phyloP scores from a whole-genome alignment of 2,329 filamentous ascomycete genomes.

The Fusarium lateritium region DNA sequence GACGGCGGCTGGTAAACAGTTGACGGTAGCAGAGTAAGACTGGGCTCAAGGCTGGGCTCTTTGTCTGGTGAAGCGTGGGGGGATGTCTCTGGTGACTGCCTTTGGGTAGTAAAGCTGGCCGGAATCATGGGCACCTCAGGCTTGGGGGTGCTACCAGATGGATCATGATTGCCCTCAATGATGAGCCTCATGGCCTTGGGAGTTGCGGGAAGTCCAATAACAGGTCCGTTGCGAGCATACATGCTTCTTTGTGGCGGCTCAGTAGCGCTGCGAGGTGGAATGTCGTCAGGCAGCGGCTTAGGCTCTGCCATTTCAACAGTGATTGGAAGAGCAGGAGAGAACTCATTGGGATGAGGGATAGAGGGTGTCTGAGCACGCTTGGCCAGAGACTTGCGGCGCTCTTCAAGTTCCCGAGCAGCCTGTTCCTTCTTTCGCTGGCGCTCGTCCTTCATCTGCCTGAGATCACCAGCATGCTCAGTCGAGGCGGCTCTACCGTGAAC shows the following conservation, averaged over 20 bases:
- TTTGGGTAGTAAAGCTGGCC: conserved; percentile 58
- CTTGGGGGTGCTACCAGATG: conserved; percentile 54
- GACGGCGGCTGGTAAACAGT: conserved; percentile 72
- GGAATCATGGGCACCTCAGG: conserved; percentile 72
- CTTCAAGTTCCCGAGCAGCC: conserved; percentile 88
- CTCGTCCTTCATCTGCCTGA: conserved; percentile 71
- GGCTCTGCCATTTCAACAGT: conserved; percentile 62
- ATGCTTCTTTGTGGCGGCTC: conserved; percentile 70
- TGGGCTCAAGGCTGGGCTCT: conserved; percentile 46
- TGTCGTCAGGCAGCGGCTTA: conserved; percentile 57
- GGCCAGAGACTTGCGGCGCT: conserved; percentile 86
- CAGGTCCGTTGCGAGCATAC: conserved; percentile 64
- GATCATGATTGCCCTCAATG: conserved; percentile 71
- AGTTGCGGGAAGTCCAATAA: conserved; percentile 88
- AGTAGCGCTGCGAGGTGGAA: conserved; percentile 74
- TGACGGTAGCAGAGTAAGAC: conserved; percentile 68
- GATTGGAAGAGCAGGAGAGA: conserved; percentile 52
- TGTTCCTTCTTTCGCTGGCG: conserved; percentile 78
- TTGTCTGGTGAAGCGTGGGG: conserved; percentile 54
- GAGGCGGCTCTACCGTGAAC: conserved; percentile 56
- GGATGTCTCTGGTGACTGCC: conserved; percentile 59
- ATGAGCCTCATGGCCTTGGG: conserved; percentile 91
- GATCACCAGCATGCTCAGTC: conserved; percentile 66
- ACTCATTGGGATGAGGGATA: conserved; percentile 80
- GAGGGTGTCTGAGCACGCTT: conserved; percentile 83